Evolutionary conservation across 2,329 filamentous ascomycete genomes (phyloP).

Genomic region (Phyllosticta ampelicida): DNA sequence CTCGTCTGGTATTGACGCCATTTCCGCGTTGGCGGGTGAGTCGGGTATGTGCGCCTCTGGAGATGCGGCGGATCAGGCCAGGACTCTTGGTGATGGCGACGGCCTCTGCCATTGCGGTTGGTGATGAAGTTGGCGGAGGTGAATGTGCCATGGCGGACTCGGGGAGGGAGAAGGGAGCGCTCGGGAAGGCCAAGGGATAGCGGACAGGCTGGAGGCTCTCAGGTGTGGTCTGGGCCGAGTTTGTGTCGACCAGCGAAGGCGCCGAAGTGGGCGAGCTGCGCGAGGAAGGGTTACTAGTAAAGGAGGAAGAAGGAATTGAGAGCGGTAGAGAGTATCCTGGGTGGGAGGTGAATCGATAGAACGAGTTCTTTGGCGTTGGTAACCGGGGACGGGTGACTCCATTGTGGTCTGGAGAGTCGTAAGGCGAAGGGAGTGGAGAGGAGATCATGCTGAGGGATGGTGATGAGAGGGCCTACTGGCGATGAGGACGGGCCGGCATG

Average conservation of each 20-base stretch:
- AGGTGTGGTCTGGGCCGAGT: constrained; percentile 55
- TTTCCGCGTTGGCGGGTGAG: constrained; percentile 62
- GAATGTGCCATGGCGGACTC: constrained; percentile 52
- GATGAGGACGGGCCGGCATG: constrained; percentile 9
- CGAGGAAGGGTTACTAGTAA: constrained; percentile 25
- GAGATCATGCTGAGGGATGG: constrained; percentile 10
- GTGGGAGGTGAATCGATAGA: constrained; percentile 5
- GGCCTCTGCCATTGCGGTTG: constrained; percentile 53
- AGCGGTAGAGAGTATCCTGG: constrained; percentile 2
- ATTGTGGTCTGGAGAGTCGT: constrained; percentile 10
- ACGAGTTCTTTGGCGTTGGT: constrained; percentile 5
- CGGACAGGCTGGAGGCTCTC: constrained; percentile 49
- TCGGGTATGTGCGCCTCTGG: constrained; percentile 64
- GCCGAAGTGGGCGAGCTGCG: constrained; percentile 30
- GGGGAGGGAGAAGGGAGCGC: constrained; percentile 56
- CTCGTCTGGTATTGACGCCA: constrained; percentile 59
- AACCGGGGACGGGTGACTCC: constrained; percentile 4
- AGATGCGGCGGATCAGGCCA: constrained; percentile 71
- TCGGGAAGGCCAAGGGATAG: constrained; percentile 40
- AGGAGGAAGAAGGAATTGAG: constrained; percentile 8
- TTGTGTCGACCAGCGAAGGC: constrained; percentile 36
- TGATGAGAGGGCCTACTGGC: constrained; percentile 7
- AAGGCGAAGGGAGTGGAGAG: constrained; percentile 4
- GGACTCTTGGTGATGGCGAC: constrained; percentile 48
- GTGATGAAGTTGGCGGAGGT: constrained; percentile 40